Evolutionary conservation across 2,329 filamentous ascomycete species (phyloP).

Genomic region (Xylaria sp.): DNA sequence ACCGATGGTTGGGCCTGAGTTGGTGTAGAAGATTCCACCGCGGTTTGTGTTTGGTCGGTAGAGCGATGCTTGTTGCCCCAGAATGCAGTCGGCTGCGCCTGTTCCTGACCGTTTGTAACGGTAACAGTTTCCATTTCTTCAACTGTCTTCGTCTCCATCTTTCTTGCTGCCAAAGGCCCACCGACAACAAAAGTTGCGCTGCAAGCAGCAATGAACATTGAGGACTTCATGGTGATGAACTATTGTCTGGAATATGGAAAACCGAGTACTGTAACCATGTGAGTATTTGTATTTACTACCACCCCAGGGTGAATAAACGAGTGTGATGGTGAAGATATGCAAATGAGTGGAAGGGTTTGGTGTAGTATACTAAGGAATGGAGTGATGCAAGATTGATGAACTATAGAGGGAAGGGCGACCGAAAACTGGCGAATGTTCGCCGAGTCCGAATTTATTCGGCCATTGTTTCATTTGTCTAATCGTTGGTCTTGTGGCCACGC

Average conservation of each 20-base stretch:
- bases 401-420: background rate
- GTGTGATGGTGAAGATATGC: conserved; percentile 10
- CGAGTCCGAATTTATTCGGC: conserved; percentile 6
- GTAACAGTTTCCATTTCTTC: conserved; percentile 41
- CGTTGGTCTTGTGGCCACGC: background rate
- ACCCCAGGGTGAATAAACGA: conserved; percentile 1
- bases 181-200: conserved; percentile 39
- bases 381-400: conserved; percentile 4
- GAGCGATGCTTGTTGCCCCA: conserved; percentile 19
- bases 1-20: conserved; percentile 5
- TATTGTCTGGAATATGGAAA: conserved; percentile 6
- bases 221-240: conserved; percentile 44
- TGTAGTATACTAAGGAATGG: background rate
- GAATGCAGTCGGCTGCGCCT: conserved; percentile 17
- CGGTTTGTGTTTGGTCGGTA: background rate
- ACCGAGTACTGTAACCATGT: conserved; percentile 15
- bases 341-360: conserved; percentile 6
- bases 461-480: conserved; percentile 2
- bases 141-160: conserved; percentile 39
- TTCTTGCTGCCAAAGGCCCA: conserved; percentile 38
- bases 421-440: background rate
- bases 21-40: conserved; percentile 16
- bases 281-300: conserved; percentile 7
- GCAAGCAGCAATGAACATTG: conserved; percentile 39
- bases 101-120: conserved; percentile 36